phyloP scores from a whole-genome alignment of 306 rosid genomes.

The Ziziphus jujuba region DNA sequence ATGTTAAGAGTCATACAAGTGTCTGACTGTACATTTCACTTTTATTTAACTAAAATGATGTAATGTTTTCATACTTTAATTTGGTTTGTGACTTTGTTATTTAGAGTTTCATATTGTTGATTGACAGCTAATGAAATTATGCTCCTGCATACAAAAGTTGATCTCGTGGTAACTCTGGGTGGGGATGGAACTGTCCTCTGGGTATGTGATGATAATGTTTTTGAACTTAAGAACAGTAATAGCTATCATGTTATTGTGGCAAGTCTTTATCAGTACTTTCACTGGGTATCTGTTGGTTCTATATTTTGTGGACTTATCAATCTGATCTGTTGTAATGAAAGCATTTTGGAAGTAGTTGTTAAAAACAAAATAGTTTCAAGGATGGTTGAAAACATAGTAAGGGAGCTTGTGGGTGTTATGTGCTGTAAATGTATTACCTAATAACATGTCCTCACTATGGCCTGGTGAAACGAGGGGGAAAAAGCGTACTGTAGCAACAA shows the following conservation, averaged over 20 bases:
- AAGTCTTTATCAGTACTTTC: not conserved
- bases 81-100: constrained; percentile 10
- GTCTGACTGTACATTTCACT: not conserved
- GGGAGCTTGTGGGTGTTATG: too few relatives aligned
- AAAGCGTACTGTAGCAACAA: too few relatives aligned
- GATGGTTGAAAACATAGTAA: not conserved
- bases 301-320: not conserved
- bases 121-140: constrained; percentile 61
- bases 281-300: not conserved
- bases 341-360: not conserved
- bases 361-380: not conserved
- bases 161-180: constrained; percentile 91
- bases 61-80: not conserved
- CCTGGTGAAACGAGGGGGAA: too few relatives aligned
- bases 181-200: constrained; percentile 98
- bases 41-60: not conserved
- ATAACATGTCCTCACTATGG: too few relatives aligned
- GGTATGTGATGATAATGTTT: constrained; percentile 54
- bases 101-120: constrained; percentile 21
- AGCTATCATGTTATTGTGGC: not conserved
- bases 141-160: constrained; percentile 78
- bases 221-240: not conserved
- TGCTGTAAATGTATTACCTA: too few relatives aligned
- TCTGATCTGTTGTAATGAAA: not conserved
- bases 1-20: too few relatives aligned